Base-by-base conservation (phyloP, 495 filamentous ascomycete species). In the Paragyromitra xinjiangensis region DNA sequence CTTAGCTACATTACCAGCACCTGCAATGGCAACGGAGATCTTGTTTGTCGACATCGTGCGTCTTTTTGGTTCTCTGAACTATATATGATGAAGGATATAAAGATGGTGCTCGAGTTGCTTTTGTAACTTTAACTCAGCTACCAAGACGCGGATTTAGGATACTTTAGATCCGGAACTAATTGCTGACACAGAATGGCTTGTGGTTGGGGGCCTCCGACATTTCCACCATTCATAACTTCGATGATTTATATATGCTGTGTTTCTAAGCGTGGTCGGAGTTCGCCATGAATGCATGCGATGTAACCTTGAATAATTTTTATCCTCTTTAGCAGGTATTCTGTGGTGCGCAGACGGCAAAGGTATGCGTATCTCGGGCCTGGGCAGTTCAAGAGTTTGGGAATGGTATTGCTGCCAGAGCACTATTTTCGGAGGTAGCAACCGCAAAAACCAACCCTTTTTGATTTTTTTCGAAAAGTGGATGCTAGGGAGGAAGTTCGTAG, bases 1-100 rank as follows among this genome's bases (percentile, higher is more conserved):
- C 61, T 64, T 64, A 3, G 61, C 61, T 42, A 64, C 61, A 45
- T 64, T 34, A 14, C 61, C 61, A 5, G 61, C 61, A 45, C 61
- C 61, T 44, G 61, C 61, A 44, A 64, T 64, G 11, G 61, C 61
- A 64, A 64, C 61, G 4, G 61, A 8, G 44, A 64, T 45, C 39
- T 64, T 64, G 11, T 63, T 63, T 63, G 37, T 22, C 7, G 61
- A 40, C 59, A 63, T 63, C 14, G 34, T n/a, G 37, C 2, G 44
- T 11, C 37, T 22, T 44, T 22, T 8, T 22, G 22, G 14, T 3
- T 1, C 39, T 42, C 44, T 42, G 61, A 45, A 14, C 39, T 64
- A 58, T 55, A n/a, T 24, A 7, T 55, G 29, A 34, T 34, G 29
- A 3, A 34, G 29, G 29, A 9, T 55, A 16, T n/a, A 14, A 44